These are phyloP conservation scores for Begonia loranthoides DNA, from an alignment of 306 rosid species.

Conservation along the genomic window DNA sequence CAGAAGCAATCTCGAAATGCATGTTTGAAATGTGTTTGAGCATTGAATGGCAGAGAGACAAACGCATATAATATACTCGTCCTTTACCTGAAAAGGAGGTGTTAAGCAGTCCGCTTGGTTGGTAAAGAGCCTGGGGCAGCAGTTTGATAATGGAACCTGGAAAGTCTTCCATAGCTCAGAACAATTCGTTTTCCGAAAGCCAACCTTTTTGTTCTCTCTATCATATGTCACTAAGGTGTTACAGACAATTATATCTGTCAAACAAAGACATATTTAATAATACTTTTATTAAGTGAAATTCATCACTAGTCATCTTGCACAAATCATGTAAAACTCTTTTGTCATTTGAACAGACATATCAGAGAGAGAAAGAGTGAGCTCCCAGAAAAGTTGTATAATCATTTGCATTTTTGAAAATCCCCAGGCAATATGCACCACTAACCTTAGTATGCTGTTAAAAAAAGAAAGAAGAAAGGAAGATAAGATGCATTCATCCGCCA, in stretches of 20 bases:
- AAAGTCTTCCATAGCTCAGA: conserved; percentile 33
- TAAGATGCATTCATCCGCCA: not conserved
- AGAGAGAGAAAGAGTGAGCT: conserved; percentile 5
- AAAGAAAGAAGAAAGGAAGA: conserved; percentile 6
- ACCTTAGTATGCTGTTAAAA: conserved; percentile 32
- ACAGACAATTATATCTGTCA: conserved; percentile 34
- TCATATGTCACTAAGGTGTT: conserved; percentile 43
- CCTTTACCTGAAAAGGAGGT: conserved; percentile 21
- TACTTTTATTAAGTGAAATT: not conserved
- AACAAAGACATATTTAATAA: conserved; percentile 4
- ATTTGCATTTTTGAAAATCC: conserved; percentile 25
- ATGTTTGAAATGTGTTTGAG: too few species aligned
- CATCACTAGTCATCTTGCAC: too few species aligned
- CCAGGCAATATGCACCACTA: conserved; percentile 37
- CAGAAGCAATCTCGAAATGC: too few species aligned
- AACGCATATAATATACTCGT: too few species aligned
- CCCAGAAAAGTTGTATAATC: conserved; percentile 39
- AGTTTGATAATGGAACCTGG: conserved; percentile 15
- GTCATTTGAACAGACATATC: too few species aligned
- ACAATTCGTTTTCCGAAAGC: conserved; percentile 40
- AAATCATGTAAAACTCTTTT: too few species aligned
- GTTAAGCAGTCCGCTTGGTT: conserved; percentile 12
- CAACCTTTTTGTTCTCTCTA: conserved; percentile 24
- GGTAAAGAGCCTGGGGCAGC: conserved; percentile 14
- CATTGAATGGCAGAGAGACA: too few species aligned